Conservation (phyloP, 192 early-diverging fungal genomes). For the Linnemannia zychae region DNA sequence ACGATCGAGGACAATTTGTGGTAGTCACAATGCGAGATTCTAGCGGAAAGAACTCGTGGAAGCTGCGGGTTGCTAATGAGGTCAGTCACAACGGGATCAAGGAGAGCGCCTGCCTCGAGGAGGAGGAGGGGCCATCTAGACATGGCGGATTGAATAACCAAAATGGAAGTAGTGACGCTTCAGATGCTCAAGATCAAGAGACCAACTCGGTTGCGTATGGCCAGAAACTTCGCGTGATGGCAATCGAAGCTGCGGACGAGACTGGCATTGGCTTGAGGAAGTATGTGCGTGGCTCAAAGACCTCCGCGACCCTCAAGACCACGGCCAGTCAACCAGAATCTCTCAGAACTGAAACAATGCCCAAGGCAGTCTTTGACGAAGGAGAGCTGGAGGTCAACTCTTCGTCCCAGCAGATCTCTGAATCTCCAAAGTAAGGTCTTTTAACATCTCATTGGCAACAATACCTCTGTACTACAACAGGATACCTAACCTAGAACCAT, state of each 20-base stretch:
- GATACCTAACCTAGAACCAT: background rate
- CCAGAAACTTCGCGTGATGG: conserved; percentile 12
- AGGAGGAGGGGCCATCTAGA: background rate
- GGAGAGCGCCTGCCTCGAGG: background rate
- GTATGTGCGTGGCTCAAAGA: conserved; percentile 16
- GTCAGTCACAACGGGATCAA: background rate
- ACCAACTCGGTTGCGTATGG: background rate
- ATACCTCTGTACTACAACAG: background rate
- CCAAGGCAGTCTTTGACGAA: conserved; percentile 29
- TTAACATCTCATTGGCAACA: background rate
- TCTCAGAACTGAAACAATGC: background rate
- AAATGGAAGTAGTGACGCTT: background rate
- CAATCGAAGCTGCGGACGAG: conserved; percentile 44
- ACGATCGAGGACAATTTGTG: conserved; percentile 59
- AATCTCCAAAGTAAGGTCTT: conserved; percentile 15
- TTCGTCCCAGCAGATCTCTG: background rate
- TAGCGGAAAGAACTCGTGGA: conserved; percentile 81
- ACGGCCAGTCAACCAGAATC: background rate
- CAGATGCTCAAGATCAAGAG: background rate
- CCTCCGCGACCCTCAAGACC: background rate
- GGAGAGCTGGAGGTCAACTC: conserved; percentile 13
- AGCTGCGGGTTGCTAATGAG: conserved; percentile 52
- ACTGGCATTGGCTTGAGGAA: conserved; percentile 30
- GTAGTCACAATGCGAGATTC: conserved; percentile 75
- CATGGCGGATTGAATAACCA: background rate